Conservation (phyloP, 345 rosid species). For the Sisymbrium altissimum region DNA sequence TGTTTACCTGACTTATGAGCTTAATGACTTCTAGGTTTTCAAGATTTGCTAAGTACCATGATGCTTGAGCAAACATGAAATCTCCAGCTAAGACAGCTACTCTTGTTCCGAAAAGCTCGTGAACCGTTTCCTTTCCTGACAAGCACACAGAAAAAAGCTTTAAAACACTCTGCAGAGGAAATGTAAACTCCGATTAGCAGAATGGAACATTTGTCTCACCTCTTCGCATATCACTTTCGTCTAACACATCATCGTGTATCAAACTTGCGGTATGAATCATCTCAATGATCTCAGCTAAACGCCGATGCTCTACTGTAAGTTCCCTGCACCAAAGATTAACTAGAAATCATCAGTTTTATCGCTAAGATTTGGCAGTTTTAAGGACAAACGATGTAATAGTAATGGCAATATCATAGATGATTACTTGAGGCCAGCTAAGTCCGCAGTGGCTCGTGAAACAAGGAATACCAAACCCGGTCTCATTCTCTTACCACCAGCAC, state of each 20-base stretch:
- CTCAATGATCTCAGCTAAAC: conserved; percentile 94
- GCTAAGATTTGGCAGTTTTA: not conserved
- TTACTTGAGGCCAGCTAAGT: conserved; percentile 69
- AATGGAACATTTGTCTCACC: conserved; percentile 39
- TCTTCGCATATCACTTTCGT: conserved; percentile 93
- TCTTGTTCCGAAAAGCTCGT: conserved; percentile 79
- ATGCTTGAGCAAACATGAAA: conserved; percentile 97
- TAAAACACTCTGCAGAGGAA: not conserved
- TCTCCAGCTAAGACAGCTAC: conserved; percentile 92
- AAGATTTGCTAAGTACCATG: conserved; percentile 95
- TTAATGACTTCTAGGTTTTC: conserved; percentile 93
- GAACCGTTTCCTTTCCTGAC: conserved; percentile 83
- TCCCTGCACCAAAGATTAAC: conserved; percentile 48
- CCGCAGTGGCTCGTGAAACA: conserved; percentile 90
- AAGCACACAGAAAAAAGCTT: not conserved
- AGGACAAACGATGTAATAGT: not conserved
- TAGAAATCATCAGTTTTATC: not conserved
- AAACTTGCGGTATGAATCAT: conserved; percentile 99
- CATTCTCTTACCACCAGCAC: conserved; percentile 99
- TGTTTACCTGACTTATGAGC: conserved; percentile 85
- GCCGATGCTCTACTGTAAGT: conserved; percentile 74
- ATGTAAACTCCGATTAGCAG: not conserved
- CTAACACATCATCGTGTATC: conserved; percentile 94
- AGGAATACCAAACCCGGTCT: conserved; percentile 94
- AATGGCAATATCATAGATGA: not conserved